A percentile compares a stretch with the other conserved stretches of the same genome.
Conservation (phyloP, 148 eudicot species). For the Vaccinium myrtillus region DNA sequence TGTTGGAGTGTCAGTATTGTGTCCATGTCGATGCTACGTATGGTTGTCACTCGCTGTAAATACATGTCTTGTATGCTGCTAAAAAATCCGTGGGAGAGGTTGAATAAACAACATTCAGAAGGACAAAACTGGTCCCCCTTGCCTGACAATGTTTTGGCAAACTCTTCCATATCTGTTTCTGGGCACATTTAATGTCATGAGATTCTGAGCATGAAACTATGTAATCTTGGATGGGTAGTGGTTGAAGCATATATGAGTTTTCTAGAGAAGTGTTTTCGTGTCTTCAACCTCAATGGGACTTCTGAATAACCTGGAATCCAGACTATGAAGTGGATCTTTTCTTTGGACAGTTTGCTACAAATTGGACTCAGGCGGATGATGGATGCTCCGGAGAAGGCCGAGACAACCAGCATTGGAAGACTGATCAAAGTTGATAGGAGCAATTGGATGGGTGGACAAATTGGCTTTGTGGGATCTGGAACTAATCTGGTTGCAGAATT, state of each 20-base stretch:
- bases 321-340: neutral
- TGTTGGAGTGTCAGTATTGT: neutral
- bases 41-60: neutral
- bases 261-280: neutral
- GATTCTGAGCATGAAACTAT: neutral
- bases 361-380: neutral
- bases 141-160: neutral
- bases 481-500: neutral
- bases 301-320: neutral
- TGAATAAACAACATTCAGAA: neutral
- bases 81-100: neutral
- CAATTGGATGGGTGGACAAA: neutral
- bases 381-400: neutral
- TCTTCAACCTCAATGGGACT: neutral
- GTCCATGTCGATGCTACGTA: too few relatives aligned
- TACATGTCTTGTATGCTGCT: neutral
- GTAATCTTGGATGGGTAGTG: neutral
- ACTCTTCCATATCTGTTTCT: neutral
- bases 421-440: neutral
- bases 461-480: neutral
- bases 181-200: neutral
- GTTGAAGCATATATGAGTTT: neutral
- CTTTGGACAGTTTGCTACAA: neutral
- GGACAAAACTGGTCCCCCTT: neutral
- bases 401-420: neutral